Evolutionary conservation across 129 eudicot genomes (phyloP), one percentile per base, ranked within the genome.

Genomic region (Scalesia atractyloides): DNA sequence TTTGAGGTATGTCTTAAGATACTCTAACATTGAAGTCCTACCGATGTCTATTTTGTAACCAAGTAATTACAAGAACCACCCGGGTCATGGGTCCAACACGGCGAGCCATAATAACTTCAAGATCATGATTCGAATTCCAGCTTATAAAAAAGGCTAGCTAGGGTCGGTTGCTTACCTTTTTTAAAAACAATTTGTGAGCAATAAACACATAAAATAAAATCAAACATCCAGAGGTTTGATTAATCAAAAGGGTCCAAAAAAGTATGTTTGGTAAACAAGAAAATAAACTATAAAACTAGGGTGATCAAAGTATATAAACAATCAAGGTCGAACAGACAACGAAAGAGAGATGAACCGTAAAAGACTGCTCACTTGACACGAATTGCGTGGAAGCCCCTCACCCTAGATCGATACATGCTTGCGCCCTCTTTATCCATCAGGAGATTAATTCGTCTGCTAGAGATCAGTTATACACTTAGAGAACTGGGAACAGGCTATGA

Each of bases 311-410:
- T 69, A 50, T 69, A 18, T 17, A 52, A 63, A 51, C 64, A 65
- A 17, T 71, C 85, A 81, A 81, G 85, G 85, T 81, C 85, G 82
- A 81, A 81, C 85, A 81, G 82, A 76, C 82, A 76, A 81, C 79
- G 82, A 81, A 81, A 50, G 58, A 76, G 63, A 81, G 85, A 51
- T 65, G 64, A 70, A 48, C 50, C 24, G 75, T 78, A 72, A 62
- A 76, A 76, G 85, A 81, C 85, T 70, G 81, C 78, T 81, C 78
- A 59, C 81, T 65, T 81, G 81, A 81, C 85, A 81, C 7, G 64
- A 76, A 75, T 66, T 47, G 85, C 85, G 76, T 69, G 18, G 74
- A 81, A 81, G 65, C 74, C 82, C 53, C 73, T 70, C 81, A 76
- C 82, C 78, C 46, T 12, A 6, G 10, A 30, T 30, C 34, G 9